Evolutionary conservation across 176 grass and related monocot genomes (phyloP).

Genomic region (Panicum miliaceum): DNA sequence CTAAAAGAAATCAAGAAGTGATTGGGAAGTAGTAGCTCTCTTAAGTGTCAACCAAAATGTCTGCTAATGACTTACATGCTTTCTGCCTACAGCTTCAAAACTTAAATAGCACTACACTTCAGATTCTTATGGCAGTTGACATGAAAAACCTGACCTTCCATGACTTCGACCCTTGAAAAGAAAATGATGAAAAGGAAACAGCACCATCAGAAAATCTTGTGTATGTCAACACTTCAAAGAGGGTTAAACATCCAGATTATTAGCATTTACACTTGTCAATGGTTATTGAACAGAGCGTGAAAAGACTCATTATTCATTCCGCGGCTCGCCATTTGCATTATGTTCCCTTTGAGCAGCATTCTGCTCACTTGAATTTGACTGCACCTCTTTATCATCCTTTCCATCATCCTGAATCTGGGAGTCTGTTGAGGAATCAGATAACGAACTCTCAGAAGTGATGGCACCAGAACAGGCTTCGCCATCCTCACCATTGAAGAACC

Average conservation of each 20-base stretch:
- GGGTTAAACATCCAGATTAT: constrained; percentile 33
- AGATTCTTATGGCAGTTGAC: background rate
- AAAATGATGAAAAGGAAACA: background rate
- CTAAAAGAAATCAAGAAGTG: background rate
- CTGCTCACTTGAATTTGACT: constrained; percentile 60
- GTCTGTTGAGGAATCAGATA: constrained; percentile 50
- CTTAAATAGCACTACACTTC: background rate
- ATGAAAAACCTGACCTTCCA: background rate
- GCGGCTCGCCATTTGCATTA: background rate
- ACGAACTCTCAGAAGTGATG: constrained; percentile 78
- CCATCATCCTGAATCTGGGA: constrained; percentile 66
- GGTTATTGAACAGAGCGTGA: constrained; percentile 1
- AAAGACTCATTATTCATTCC: constrained; percentile 38
- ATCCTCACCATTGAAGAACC: constrained; percentile 77
- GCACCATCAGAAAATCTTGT: background rate
- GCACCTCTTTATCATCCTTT: constrained; percentile 55
- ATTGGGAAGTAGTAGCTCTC: background rate
- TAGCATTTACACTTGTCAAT: constrained; percentile 49
- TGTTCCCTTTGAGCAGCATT: constrained; percentile 1
- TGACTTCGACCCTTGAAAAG: background rate
- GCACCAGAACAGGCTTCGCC: constrained; percentile 72
- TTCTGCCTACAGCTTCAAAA: constrained; percentile 17
- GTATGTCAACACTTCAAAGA: constrained; percentile 17
- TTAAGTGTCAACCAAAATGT: constrained; percentile 26
- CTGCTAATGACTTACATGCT: background rate